These are phyloP conservation scores for Cyclotella cryptica DNA, from an alignment of 108 stramenopile genomes.

Conservation along the genomic window DNA sequence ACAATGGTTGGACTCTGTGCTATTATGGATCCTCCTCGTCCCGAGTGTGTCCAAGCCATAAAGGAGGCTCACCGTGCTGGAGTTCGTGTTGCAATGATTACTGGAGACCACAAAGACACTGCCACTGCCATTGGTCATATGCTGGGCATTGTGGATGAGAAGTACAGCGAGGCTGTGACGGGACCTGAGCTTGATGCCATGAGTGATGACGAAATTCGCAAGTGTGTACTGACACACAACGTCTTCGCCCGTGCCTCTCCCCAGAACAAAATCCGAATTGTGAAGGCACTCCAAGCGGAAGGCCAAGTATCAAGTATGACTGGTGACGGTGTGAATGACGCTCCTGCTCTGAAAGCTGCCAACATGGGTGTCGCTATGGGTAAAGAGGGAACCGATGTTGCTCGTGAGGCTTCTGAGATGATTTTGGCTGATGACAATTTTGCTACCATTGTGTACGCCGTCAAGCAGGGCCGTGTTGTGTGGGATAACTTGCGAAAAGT, in stretches of 20 bases:
- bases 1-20: constrained; percentile 64
- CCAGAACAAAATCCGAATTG: constrained; percentile 90
- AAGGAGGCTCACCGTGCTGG: constrained; percentile 86
- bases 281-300: constrained; percentile 89
- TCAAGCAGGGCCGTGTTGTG: constrained; percentile 85
- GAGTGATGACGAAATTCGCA: constrained; percentile 67
- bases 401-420: constrained; percentile 97
- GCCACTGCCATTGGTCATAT: constrained; percentile 79
- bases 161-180: constrained; percentile 69
- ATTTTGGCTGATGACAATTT: constrained; percentile 99
- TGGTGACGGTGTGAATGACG: constrained; percentile 99
- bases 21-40: constrained; percentile 95
- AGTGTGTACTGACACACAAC: constrained; percentile 71
- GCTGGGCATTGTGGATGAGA: constrained; percentile 83
- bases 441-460: constrained; percentile 86
- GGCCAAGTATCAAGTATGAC: constrained; percentile 95
- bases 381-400: constrained; percentile 96
- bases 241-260: constrained; percentile 91
- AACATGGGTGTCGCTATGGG: constrained; percentile 99
- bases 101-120: constrained; percentile 94
- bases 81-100: constrained; percentile 97
- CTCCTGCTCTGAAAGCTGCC: constrained; percentile 97
- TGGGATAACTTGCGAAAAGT: constrained; percentile 92
- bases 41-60: constrained; percentile 89
- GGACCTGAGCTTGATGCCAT: constrained; percentile 85